Evolutionary conservation across 148 eudicot genomes (phyloP).

Genomic region (Fallopia convolvulus): DNA sequence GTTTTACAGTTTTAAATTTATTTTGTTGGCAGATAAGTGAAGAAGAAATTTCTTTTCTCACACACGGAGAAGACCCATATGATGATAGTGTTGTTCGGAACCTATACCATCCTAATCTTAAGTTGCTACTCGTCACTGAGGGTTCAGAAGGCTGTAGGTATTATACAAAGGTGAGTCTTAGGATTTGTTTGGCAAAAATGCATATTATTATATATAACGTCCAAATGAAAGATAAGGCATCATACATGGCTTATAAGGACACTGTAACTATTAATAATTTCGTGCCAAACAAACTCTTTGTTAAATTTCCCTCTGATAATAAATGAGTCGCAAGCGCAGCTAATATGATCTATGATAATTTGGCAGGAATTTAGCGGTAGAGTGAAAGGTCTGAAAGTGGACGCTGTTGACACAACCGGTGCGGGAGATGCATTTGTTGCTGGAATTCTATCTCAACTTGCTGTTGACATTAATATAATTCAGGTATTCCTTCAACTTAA

Average conservation of each 20-base stretch:
- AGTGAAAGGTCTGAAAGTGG: constrained; percentile 68
- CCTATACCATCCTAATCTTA: constrained; percentile 83
- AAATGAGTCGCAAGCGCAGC: too few relatives aligned
- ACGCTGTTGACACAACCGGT: constrained; percentile 86
- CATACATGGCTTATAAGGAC: not conserved
- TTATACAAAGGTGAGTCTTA: constrained; percentile 66
- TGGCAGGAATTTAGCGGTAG: constrained; percentile 82
- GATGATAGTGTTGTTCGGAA: constrained; percentile 90
- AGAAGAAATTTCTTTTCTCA: constrained; percentile 83
- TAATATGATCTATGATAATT: not conserved
- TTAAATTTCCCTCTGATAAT: not conserved
- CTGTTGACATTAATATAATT: constrained; percentile 58
- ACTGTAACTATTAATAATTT: not conserved
- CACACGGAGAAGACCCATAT: constrained; percentile 89
- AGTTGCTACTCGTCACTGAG: constrained; percentile 65
- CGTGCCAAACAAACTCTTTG: not conserved
- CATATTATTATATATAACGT: too few relatives aligned
- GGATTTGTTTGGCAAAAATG: not conserved
- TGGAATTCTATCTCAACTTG: constrained; percentile 66
- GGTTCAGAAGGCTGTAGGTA: constrained; percentile 90
- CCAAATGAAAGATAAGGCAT: too few relatives aligned
- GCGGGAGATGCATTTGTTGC: constrained; percentile 99
- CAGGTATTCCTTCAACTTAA: constrained; percentile 36
- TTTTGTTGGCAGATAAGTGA: constrained; percentile 56
- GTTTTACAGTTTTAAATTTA: not conserved